Evolutionary conservation across 164 flowering plant genomes (phyloP).

Genomic region (Nelumbo lutea): DNA sequence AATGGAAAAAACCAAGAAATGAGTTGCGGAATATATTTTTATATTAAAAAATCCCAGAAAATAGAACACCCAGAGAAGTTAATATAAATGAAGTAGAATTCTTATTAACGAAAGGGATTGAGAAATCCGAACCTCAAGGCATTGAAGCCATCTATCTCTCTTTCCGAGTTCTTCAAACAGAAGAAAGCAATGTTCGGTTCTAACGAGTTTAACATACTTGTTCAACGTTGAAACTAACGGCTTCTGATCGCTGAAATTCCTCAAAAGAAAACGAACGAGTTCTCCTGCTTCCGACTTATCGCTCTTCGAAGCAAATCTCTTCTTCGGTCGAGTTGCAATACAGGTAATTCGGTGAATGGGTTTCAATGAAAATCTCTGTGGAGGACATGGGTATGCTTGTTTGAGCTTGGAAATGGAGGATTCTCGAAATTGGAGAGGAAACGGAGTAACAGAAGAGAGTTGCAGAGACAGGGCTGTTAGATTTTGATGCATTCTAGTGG

Average conservation of each 20-base stretch:
- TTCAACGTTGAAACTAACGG: slow-evolving; percentile 55
- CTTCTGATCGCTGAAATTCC: slow-evolving; percentile 41
- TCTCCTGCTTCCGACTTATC: slow-evolving; percentile 43
- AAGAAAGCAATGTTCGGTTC: slow-evolving; percentile 85
- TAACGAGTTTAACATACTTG: slow-evolving; percentile 60
- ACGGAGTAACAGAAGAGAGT: neutral
- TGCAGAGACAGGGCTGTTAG: slow-evolving; percentile 6
- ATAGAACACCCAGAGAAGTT: neutral
- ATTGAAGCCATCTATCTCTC: slow-evolving; percentile 79
- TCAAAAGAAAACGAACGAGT: slow-evolving; percentile 45
- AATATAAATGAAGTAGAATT: neutral
- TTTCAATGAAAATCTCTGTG: neutral
- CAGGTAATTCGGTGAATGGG: slow-evolving; percentile 13
- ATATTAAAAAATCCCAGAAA: neutral
- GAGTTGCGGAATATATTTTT: too few relatives aligned
- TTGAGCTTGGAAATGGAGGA: slow-evolving; percentile 3
- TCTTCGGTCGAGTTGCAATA: slow-evolving; percentile 31
- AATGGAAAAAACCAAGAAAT: neutral
- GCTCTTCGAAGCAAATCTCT: slow-evolving; percentile 17
- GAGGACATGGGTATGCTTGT: slow-evolving; percentile 5
- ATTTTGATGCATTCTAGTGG: neutral
- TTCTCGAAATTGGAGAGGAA: slow-evolving; percentile 1
- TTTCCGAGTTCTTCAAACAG: slow-evolving; percentile 92
- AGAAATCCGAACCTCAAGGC: slow-evolving; percentile 68
- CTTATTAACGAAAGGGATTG: neutral